Base-by-base conservation (phyloP, 345 rosid genomes). In the Carallia pectinifolia region DNA sequence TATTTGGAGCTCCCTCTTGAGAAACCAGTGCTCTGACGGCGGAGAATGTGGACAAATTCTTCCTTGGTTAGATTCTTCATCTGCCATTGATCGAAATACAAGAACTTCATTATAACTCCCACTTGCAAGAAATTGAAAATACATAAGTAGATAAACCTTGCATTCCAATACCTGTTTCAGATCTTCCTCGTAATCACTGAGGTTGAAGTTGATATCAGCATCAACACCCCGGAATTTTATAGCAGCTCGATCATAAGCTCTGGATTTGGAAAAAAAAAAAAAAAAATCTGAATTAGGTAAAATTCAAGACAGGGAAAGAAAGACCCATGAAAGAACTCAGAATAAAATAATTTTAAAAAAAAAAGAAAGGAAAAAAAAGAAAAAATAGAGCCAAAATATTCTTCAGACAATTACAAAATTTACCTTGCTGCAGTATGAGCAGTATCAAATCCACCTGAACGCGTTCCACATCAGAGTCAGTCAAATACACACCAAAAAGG, bases 391-490 rank as follows among this genome's bases (percentile, higher is more conserved):
- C 0, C 15, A 53, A 59, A 9, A 56, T 40, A 39, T 60, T 37
- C 50, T 67, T 37, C 19, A 58, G 4, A 54, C 33, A 60, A 69
- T 4, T 53, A 31, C 6, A 27, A 39, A 34, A 33, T 29, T 59
- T 75, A 91, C 98, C 98, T 91, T n/a, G 97, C 98, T 6, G 98
- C 98, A 67, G 95, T 87, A 75, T 88, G 96, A 75, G 98, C 98
- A 69, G 98, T 94, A 74, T 94, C 98, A 79, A 94, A 94, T 70
- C 98, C 98, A 77, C 98, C 98, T 93, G 76, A 36, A 70, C 10
- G 58, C 73, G 65, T 40, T 65, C 77, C 73, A 67, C 60, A 74
- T 64, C 40, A 69, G 38, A 27, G 13, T 67, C 61, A 18, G 66
- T 71, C 55, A 74, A 27, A 47, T 4, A 38, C 15, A 17, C 19